Evolutionary conservation across 495 filamentous ascomycete genomes (phyloP), one percentile per base, ranked within the genome.

Genomic region (Neurospora sp.): DNA sequence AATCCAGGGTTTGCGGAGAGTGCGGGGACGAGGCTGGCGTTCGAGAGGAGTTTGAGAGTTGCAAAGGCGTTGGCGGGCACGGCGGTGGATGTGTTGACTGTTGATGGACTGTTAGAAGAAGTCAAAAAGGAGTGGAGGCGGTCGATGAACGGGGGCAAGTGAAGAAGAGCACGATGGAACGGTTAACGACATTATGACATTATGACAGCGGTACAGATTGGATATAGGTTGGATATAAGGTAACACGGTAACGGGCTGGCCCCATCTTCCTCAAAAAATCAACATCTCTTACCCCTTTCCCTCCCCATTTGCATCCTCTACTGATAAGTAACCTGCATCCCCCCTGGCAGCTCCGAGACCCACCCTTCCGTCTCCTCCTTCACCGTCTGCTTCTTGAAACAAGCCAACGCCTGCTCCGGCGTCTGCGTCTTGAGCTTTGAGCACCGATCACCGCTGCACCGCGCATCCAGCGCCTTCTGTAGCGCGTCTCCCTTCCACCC

Each of bases 1-100:
- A 90, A 84, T 74, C 86, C 88, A 0, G 84, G 84, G 3, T 93
- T 91, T 81, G 84, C 87, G 31, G 79, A 81, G 14, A 84, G 87
- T 0, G 86, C 88, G 3, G 86, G 88, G 16, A 90, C 86, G 0
- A 82, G 80, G 69, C 81, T 79, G 68, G 86, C 88, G 3, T 88
- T 89, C 77, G 77, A 76, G 17, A 80, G 83, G 61, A 85, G 86
- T 40, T 73, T 89, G 59, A 78, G 85, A 27, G 87, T 87, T 20
- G 89, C 83, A 1, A 90, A 89, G 74, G 86, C 82, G 0, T 72
- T 90, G 45, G 87, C 88, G 0, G 81, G 85, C 31, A 84, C 82
- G 12, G 88, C 85, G 3, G 78, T 87, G 53, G 88, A 89, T 68
- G 83, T 91, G 65, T 68, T 89, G 53, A 83, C 80, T 4, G 75